phyloP scores from a whole-genome alignment of 352 stramenopile genomes.

The Globisporangium cystogenes region DNA sequence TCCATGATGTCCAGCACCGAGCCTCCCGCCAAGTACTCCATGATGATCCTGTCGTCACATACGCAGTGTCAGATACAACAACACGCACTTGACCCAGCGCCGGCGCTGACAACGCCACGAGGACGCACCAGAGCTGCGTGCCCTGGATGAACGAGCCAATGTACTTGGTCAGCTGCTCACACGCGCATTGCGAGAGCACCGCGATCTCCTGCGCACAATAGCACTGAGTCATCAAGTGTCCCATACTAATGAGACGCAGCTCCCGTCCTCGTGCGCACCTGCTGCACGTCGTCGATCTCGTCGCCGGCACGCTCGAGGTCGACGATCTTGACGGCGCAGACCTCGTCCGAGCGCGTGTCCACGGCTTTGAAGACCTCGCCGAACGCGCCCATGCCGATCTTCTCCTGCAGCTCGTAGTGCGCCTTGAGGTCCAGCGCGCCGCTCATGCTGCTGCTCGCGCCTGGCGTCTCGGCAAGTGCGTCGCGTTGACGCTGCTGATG shows the following conservation, averaged over 20 bases:
- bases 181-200: slow-evolving; percentile 86
- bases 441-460: slow-evolving; percentile 24
- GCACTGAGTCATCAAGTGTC: background rate
- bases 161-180: slow-evolving; percentile 88
- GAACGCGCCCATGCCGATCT: slow-evolving; percentile 78
- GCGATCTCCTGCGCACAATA: slow-evolving; percentile 72
- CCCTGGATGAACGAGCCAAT: slow-evolving; percentile 82
- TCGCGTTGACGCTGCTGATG: background rate
- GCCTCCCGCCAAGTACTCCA: slow-evolving; percentile 92
- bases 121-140: slow-evolving; percentile 63
- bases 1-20: slow-evolving; percentile 89
- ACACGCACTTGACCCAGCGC: background rate
- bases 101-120: background rate
- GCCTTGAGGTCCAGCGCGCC: slow-evolving; percentile 37
- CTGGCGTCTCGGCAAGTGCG: no score
- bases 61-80: background rate
- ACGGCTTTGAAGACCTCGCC: slow-evolving; percentile 78
- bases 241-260: no score
- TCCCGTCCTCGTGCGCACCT: slow-evolving; percentile 21
- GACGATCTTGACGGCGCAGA: slow-evolving; percentile 83
- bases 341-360: slow-evolving; percentile 59
- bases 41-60: slow-evolving; percentile 79
- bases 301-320: slow-evolving; percentile 79
- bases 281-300: slow-evolving; percentile 85
- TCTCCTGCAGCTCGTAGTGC: slow-evolving; percentile 77